Base-by-base conservation (phyloP, 768 basidiomycete species). In the Boletus tomentosulus region DNA sequence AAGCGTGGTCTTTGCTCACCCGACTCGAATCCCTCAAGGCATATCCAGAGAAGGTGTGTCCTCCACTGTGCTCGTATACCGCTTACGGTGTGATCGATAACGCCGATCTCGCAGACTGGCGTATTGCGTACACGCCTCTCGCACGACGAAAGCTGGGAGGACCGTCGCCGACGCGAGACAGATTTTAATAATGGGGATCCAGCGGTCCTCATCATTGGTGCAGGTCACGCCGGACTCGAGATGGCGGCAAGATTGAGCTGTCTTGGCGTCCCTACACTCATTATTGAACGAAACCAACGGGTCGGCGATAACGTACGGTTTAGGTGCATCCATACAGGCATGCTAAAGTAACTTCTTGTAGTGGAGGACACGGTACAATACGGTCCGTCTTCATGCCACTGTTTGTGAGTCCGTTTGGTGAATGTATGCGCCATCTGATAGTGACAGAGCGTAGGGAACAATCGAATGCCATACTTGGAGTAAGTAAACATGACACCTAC, bases 181-280 rank as follows among this genome's bases (percentile, higher is more conserved):
- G 71, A 75, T 27, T 83, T 83, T 58, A 71, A 69, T 33, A 75
- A 75, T 19, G 59, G 57, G 10, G 73, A 78, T 31, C 85, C 84
- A 0, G 73, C 74, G 1, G 87, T 88, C 9, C 69, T 88, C 38
- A 66, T 87, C 42, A 72, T 86, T 22, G 84, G 85, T 8, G 84
- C 76, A 3, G 84, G 85, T 1, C 88, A 87, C 53, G 78, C 79
- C 56, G 88, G 87, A 3, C 68, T 91, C 41, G 78, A 73, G 34
- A 61, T 82, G 2, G 86, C 86, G 0, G 84, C 85, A 3, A 73
- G 85, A 24, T 69, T 90, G 57, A 81, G 83, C 57, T 70, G 70
- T 37, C 69, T 87, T 27, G 78, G 78, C 16, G 72, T 89, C 16
- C 62, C 72, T 8, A 71, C 77, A 0, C 72, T 90, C 22, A 67